phyloP scores from a whole-genome alignment of 2,329 filamentous ascomycete species.

The Bipolaris oryzae region DNA sequence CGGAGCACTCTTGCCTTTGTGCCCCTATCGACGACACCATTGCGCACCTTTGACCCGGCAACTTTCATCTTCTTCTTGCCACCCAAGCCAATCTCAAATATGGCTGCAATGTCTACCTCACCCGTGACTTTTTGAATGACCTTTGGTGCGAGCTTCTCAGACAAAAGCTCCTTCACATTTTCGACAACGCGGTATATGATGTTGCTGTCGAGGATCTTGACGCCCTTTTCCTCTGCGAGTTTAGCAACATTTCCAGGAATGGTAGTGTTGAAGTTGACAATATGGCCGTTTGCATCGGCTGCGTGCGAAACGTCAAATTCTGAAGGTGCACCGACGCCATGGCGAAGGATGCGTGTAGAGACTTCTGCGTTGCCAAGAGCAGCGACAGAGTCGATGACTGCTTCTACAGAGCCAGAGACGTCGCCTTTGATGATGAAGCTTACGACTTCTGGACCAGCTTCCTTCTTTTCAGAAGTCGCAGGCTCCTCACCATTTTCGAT shows the following conservation, averaged over 20 bases:
- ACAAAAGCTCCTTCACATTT: slow-evolving; percentile 71
- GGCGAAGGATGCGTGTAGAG: slow-evolving; percentile 74
- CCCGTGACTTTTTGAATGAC: slow-evolving; percentile 75
- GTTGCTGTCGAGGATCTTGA: slow-evolving; percentile 82
- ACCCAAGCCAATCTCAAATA: slow-evolving; percentile 84
- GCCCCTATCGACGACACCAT: slow-evolving; percentile 71
- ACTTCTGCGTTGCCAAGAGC: slow-evolving; percentile 87
- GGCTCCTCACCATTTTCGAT: slow-evolving; percentile 26
- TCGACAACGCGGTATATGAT: slow-evolving; percentile 84
- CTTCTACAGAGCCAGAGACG: slow-evolving; percentile 92
- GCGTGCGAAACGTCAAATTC: slow-evolving; percentile 93
- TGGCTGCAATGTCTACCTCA: slow-evolving; percentile 82
- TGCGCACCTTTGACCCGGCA: slow-evolving; percentile 86
- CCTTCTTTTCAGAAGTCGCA: slow-evolving; percentile 49
- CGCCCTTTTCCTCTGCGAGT: slow-evolving; percentile 72
- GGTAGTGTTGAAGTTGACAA: slow-evolving; percentile 85
- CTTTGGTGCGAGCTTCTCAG: slow-evolving; percentile 69
- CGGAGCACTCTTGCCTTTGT: slow-evolving; percentile 74
- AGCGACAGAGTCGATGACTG: slow-evolving; percentile 76
- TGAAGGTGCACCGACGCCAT: slow-evolving; percentile 75
- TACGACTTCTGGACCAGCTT: slow-evolving; percentile 62
- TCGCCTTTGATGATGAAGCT: slow-evolving; percentile 92
- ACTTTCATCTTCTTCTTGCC: slow-evolving; percentile 73
- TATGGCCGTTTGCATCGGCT: slow-evolving; percentile 72
- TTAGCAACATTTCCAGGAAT: slow-evolving; percentile 71